phyloP scores from a whole-genome alignment of 495 filamentous ascomycete genomes.

The Glarea lozoyensis region DNA sequence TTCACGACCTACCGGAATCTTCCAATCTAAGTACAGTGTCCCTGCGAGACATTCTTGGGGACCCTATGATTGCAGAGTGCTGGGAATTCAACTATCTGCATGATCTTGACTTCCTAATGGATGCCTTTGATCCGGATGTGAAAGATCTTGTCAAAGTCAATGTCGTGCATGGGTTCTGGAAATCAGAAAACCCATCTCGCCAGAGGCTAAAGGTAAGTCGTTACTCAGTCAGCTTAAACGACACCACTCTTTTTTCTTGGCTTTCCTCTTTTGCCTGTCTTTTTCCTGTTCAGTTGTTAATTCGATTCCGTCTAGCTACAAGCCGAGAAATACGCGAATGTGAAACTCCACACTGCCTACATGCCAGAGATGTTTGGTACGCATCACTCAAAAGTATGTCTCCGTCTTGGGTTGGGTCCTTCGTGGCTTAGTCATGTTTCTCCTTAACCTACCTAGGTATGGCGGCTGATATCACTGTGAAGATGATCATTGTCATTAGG shows the following conservation, averaged over 20 bases:
- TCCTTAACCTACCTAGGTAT: no score
- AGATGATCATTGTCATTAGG: conserved; percentile 72
- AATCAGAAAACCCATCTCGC: conserved; percentile 54
- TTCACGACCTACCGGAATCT: conserved; percentile 50
- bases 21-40: conserved; percentile 61
- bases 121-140: conserved; percentile 60
- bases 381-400: conserved; percentile 49
- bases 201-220: conserved; percentile 50
- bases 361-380: conserved; percentile 86
- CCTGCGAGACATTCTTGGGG: conserved; percentile 65
- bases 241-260: neutral
- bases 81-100: conserved; percentile 90
- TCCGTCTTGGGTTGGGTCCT: neutral
- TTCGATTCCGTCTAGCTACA: conserved; percentile 21
- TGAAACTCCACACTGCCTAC: conserved; percentile 62
- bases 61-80: conserved; percentile 74
- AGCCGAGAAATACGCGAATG: conserved; percentile 54
- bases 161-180: conserved; percentile 85
- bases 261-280: neutral
- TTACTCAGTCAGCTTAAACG: neutral
- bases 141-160: conserved; percentile 55
- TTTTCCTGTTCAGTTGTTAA: neutral
- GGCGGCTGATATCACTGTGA: neutral
- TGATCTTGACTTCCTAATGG: conserved; percentile 63
- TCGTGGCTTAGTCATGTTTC: neutral